These are phyloP conservation scores for Saccharomycopsis schoenii DNA, from an alignment of 805 yeast genomes.

Conservation along the genomic window DNA sequence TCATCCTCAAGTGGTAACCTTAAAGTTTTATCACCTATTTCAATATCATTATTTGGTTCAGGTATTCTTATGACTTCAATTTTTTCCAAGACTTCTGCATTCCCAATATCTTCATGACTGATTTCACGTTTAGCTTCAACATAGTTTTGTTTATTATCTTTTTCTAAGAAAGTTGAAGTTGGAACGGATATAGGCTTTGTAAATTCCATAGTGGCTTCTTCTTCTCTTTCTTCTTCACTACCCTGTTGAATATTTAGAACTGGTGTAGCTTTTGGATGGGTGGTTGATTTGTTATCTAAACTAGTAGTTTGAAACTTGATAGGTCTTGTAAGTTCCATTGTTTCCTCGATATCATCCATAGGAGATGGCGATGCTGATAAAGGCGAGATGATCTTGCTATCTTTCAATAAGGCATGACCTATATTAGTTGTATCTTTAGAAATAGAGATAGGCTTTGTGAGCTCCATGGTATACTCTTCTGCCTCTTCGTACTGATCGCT, in stretches of 20 bases:
- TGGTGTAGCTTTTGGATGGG: not conserved
- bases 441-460: slow-evolving; percentile 10
- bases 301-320: not conserved
- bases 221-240: not conserved
- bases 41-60: not conserved
- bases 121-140: not conserved
- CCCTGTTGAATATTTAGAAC: not conserved
- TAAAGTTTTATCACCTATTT: slow-evolving; percentile 13
- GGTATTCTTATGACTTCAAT: not conserved
- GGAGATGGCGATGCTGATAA: not conserved
- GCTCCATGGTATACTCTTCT: slow-evolving; percentile 17
- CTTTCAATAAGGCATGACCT: not conserved
- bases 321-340: slow-evolving; percentile 27
- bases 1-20: not conserved
- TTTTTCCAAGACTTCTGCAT: not conserved
- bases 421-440: not conserved
- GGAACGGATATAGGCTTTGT: slow-evolving; percentile 17
- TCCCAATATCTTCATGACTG: not conserved
- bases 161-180: not conserved
- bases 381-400: not conserved
- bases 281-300: not conserved
- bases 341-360: slow-evolving; percentile 14
- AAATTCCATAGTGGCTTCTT: slow-evolving; percentile 25
- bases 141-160: not conserved
- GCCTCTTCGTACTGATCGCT: not conserved